Evolutionary conservation across 805 yeast genomes (phyloP).

Genomic region (Myxozyma geophila): DNA sequence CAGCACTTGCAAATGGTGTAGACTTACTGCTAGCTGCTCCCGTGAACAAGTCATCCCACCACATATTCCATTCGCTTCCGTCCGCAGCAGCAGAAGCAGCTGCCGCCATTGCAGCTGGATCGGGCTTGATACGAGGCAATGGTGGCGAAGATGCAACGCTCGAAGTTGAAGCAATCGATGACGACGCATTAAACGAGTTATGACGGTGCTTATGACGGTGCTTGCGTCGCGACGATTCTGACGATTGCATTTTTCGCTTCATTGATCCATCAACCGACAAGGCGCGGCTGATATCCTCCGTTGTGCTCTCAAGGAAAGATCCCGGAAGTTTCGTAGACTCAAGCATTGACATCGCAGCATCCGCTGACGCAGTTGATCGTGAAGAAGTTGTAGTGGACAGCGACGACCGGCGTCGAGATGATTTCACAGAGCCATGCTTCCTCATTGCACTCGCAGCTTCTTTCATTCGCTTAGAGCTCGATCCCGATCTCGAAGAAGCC

Average conservation of each 20-base stretch:
- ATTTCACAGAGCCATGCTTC: not conserved
- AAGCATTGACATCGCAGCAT: not conserved
- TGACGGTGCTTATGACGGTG: constrained; percentile 8
- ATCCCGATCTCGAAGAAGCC: not conserved
- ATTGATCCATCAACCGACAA: constrained; percentile 12
- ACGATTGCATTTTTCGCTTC: not conserved
- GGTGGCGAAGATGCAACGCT: not conserved
- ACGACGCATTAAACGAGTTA: constrained; percentile 1
- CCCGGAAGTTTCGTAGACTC: not conserved
- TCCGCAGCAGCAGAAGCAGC: constrained; percentile 12
- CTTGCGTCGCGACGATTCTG: constrained; percentile 3
- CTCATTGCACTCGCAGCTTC: constrained; percentile 2
- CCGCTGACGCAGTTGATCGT: not conserved
- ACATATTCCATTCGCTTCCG: constrained; percentile 27
- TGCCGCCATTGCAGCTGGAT: constrained; percentile 6
- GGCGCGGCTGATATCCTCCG: constrained; percentile 24
- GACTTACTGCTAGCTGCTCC: not conserved
- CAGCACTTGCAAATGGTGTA: not conserved
- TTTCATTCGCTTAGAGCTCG: not conserved
- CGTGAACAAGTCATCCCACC: constrained; percentile 30
- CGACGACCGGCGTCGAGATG: constrained; percentile 2
- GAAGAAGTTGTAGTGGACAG: not conserved
- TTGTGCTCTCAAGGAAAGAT: constrained; percentile 1
- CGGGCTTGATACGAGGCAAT: not conserved
- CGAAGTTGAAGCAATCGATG: not conserved